Percentiles rank a stretch among this genome's conserved stretches.
These are phyloP conservation scores for Calvatia gigantea DNA, from an alignment of 768 basidiomycete genomes.

Conservation along the genomic window DNA sequence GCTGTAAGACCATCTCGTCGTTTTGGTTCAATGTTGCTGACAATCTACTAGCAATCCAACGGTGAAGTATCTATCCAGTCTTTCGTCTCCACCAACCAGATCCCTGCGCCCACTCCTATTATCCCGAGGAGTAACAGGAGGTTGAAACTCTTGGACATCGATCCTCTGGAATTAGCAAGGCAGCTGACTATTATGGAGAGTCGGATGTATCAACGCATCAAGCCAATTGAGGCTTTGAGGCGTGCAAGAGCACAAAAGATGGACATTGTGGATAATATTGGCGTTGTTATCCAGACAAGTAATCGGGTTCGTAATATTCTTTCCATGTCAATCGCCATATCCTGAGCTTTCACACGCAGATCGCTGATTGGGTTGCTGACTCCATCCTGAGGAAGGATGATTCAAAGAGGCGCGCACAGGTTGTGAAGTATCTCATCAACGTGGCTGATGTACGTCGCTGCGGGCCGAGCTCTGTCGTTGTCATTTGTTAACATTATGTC, in stretches of 20 bases:
- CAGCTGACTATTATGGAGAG: conserved; percentile 93
- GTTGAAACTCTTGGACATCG: conserved; percentile 81
- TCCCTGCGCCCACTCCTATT: conserved; percentile 73
- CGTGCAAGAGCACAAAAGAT: conserved; percentile 74
- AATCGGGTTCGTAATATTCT: conserved; percentile 58
- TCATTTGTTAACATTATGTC: background rate
- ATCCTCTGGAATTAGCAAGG: conserved; percentile 85
- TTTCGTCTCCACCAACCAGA: conserved; percentile 49
- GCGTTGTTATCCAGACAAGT: conserved; percentile 81
- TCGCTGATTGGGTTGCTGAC: conserved; percentile 92
- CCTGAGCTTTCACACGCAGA: conserved; percentile 38
- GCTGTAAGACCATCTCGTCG: conserved; percentile 49
- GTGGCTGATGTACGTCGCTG: conserved; percentile 77
- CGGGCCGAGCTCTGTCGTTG: background rate
- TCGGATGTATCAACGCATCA: conserved; percentile 80
- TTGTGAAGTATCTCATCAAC: conserved; percentile 88
- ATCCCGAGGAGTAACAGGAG: conserved; percentile 68
- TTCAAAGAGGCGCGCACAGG: conserved; percentile 71
- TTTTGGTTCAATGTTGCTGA: conserved; percentile 7
- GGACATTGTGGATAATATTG: conserved; percentile 79
- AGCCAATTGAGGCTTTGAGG: conserved; percentile 86
- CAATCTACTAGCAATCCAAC: conserved; percentile 28
- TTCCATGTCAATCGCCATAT: background rate
- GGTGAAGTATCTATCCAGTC: conserved; percentile 60
- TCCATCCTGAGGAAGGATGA: conserved; percentile 79